Conservation (phyloP, 768 basidiomycete genomes). For the Collybia sp. region DNA sequence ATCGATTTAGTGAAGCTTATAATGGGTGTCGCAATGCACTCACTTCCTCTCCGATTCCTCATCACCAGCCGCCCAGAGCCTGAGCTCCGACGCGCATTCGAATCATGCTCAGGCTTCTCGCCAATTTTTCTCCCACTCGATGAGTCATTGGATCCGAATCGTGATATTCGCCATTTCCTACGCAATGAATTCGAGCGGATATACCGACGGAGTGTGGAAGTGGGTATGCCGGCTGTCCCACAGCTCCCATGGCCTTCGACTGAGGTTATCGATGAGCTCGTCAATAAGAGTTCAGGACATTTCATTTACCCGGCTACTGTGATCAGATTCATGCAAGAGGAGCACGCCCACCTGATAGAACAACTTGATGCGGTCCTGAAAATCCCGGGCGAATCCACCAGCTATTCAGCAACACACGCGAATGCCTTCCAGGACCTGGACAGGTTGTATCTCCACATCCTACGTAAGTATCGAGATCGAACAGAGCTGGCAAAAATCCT, state of each 20-base stretch:
- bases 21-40: not conserved
- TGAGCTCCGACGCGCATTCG: constrained; percentile 4
- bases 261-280: constrained; percentile 2
- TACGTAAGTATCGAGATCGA: not conserved
- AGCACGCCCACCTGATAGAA: constrained; percentile 4
- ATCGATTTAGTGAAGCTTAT: constrained; percentile 4
- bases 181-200: constrained; percentile 2
- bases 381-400: not conserved
- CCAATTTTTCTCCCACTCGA: constrained; percentile 2
- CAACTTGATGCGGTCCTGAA: constrained; percentile 3
- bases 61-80: constrained; percentile 6
- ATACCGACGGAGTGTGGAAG: not conserved
- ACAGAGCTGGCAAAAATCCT: too few relatives aligned
- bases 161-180: constrained; percentile 4
- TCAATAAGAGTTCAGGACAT: constrained; percentile 1
- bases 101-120: constrained; percentile 2
- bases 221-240: not conserved
- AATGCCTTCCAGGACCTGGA: too few relatives aligned
- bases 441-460: not conserved
- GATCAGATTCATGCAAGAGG: constrained; percentile 7
- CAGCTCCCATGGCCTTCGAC: not conserved
- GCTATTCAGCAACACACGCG: not conserved
- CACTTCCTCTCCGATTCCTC: constrained; percentile 4
- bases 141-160: constrained; percentile 4
- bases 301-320: constrained; percentile 8